These are phyloP conservation scores for Isatis tinctoria DNA, from an alignment of 345 rosid species.

Conservation along the genomic window DNA sequence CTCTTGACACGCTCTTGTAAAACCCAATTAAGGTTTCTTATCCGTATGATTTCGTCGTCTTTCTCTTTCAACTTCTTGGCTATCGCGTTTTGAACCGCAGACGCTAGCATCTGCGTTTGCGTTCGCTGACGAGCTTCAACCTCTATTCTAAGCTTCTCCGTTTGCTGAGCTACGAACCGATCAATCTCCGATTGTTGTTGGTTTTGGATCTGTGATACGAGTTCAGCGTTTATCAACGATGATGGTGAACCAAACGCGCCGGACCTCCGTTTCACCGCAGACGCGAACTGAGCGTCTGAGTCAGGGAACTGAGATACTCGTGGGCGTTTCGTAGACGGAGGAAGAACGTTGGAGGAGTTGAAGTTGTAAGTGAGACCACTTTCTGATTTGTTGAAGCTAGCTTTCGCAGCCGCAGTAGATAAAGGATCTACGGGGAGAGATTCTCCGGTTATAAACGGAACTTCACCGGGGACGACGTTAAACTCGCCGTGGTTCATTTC, in stretches of 20 bases:
- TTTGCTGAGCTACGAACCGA: slow-evolving; percentile 48
- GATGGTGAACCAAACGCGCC: slow-evolving; percentile 27
- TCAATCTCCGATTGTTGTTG: slow-evolving; percentile 59
- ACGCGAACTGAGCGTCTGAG: slow-evolving; percentile 26
- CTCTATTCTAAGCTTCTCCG: slow-evolving; percentile 54
- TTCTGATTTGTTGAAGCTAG: slow-evolving; percentile 42
- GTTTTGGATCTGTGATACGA: slow-evolving; percentile 42
- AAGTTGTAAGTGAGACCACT: slow-evolving; percentile 53
- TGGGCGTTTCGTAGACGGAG: slow-evolving; percentile 37
- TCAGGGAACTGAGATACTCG: slow-evolving; percentile 36
- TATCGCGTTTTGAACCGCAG: slow-evolving; percentile 43
- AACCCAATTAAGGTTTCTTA: slow-evolving; percentile 54
- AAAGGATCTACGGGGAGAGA: slow-evolving; percentile 37
- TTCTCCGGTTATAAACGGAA: slow-evolving; percentile 36
- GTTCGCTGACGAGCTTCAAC: slow-evolving; percentile 53
- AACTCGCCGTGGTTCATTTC: slow-evolving; percentile 41
- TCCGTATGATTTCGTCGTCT: slow-evolving; percentile 56
- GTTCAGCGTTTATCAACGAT: slow-evolving; percentile 26
- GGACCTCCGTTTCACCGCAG: slow-evolving; percentile 32
- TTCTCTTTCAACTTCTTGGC: slow-evolving; percentile 48
- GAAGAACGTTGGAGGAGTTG: slow-evolving; percentile 13
- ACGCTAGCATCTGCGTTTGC: slow-evolving; percentile 50
- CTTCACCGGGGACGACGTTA: slow-evolving; percentile 30
- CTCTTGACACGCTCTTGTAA: slow-evolving; percentile 60
- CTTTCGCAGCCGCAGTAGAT: slow-evolving; percentile 12